Conservation (phyloP, 1,139 yeast species). For the Kazachstania sp. region DNA sequence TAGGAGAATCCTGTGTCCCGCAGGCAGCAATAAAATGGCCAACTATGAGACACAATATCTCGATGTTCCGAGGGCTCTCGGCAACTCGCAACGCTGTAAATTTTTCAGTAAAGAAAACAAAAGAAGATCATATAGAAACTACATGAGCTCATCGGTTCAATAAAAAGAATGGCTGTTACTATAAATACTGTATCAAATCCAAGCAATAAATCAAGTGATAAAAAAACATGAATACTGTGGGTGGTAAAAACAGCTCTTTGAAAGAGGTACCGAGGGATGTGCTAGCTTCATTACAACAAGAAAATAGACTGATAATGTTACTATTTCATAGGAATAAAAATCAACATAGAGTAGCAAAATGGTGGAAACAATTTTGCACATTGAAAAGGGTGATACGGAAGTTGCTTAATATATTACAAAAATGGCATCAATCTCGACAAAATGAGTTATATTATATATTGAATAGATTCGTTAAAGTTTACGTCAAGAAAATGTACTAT, state of each 20-base stretch:
- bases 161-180: too few relatives aligned
- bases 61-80: too few relatives aligned
- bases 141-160: too few relatives aligned
- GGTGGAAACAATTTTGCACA: conserved; percentile 72
- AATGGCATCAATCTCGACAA: conserved; percentile 6
- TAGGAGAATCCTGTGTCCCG: too few relatives aligned
- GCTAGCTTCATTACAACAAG: conserved; percentile 33
- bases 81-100: too few relatives aligned
- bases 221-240: neutral
- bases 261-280: neutral
- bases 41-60: too few relatives aligned
- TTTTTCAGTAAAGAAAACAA: too few relatives aligned
- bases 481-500: conserved; percentile 33
- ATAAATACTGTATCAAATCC: too few relatives aligned
- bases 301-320: conserved; percentile 50
- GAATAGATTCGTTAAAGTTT: conserved; percentile 12
- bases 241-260: neutral
- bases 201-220: too few relatives aligned
- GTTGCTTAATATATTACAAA: conserved; percentile 30
- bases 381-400: conserved; percentile 49
- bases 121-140: too few relatives aligned
- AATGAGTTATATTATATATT: conserved; percentile 10
- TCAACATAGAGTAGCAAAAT: conserved; percentile 63
- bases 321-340: conserved; percentile 63
- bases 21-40: too few relatives aligned